Evolutionary conservation across 768 basidiomycete species (phyloP), one percentile per base, ranked within the genome.

Genomic region (Filobasidium floriforme): DNA sequence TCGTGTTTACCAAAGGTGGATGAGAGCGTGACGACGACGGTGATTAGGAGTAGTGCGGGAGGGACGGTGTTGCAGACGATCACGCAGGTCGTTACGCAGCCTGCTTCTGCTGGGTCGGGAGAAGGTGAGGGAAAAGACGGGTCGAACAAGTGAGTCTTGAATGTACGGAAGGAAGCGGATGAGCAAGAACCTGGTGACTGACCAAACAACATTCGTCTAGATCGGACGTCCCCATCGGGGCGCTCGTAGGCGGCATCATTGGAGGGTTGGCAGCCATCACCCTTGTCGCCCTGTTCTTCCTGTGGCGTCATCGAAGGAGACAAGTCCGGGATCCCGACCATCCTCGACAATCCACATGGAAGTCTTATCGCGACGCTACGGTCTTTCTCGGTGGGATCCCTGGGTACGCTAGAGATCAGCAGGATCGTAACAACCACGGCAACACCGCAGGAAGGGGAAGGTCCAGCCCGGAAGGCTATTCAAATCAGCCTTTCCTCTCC

Each of bases 181-280:
- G 22, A 18, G 46, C 12, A 12, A 49, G 12, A 49, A 22, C 12
- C 10, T 10, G 19, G 19, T 18, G 46, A 49, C 46, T 49, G 46
- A 49, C 22, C 18, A 3, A 18, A 49, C 18, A 14, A 18, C 15
- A 5, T 3, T 12, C 15, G 15, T 5, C 12, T 12, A 49, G 46
- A 49, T 49, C 46, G 15, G 22, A 22, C 46, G 5, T 49, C 46
- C 46, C 46, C 46, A 49, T 57, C 22, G 54, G 54, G 26, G 54
- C 54, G 26, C 22, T 57, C 54, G 54, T 57, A 57, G 54, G 54
- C 22, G 54, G 54, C 3, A 22, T 57, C 54, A n/a, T 57, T 7
- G 26, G 54, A 15, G 54, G 54, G 2, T 7, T 57, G n/a, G 22
- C 24, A 15, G 54, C 24, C 7, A 14, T 24, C 54, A 7, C 24